Conservation (phyloP, 257 asterid genomes). For the Gentiana macrophylla region DNA sequence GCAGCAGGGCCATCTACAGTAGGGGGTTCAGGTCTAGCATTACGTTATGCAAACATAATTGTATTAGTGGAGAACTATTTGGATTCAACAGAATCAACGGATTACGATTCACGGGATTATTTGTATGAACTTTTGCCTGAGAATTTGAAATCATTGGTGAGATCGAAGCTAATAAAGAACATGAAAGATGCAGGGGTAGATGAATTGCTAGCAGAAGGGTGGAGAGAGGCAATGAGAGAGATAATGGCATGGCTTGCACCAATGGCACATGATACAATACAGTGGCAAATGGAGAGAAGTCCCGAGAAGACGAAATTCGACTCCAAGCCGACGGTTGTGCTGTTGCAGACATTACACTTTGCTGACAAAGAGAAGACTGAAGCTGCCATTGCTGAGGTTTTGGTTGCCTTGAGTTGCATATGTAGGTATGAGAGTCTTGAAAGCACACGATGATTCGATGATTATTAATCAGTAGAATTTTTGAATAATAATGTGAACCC, state of each 20-base stretch:
- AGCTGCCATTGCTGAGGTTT: slow-evolving; percentile 73
- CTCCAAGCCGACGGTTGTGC: slow-evolving; percentile 31
- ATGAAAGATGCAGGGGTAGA: slow-evolving; percentile 30
- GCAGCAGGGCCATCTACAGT: slow-evolving; percentile 55
- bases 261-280: slow-evolving; percentile 55
- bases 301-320: slow-evolving; percentile 59
- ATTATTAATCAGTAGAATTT: slow-evolving; percentile 6
- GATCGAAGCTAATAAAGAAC: slow-evolving; percentile 56
- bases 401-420: slow-evolving; percentile 76
- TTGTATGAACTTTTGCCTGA: slow-evolving; percentile 72
- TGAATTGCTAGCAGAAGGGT: slow-evolving; percentile 46
- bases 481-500: slow-evolving; percentile 5
- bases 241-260: slow-evolving; percentile 78
- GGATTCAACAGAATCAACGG: slow-evolving; percentile 24
- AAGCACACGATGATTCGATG: too few relatives aligned
- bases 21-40: slow-evolving; percentile 72
- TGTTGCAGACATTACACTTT: slow-evolving; percentile 65
- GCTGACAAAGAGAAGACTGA: slow-evolving; percentile 82
- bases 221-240: slow-evolving; percentile 65
- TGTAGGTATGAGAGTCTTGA: slow-evolving; percentile 36
- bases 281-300: slow-evolving; percentile 69
- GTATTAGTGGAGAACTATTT: slow-evolving; percentile 41
- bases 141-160: slow-evolving; percentile 40
- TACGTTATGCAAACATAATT: slow-evolving; percentile 63
- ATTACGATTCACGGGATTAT: slow-evolving; percentile 27